phyloP scores from a whole-genome alignment of 192 early-diverging fungal species.

The Chytriomyces confervae region DNA sequence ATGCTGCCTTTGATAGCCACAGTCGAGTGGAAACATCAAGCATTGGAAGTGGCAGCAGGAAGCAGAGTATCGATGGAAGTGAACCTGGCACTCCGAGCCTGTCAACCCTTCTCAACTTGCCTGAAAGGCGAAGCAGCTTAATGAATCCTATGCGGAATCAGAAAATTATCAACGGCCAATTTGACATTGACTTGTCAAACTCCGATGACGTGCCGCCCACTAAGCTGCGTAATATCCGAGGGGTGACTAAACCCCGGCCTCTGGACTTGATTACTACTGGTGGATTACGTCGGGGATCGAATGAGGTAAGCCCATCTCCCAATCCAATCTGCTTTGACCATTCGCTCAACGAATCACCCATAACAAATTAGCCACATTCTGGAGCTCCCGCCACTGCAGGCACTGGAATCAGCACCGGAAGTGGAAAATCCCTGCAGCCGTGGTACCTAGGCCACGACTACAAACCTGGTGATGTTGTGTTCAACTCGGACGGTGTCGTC shows the following conservation, averaged over 20 bases:
- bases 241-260: too few species aligned
- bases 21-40: slow-evolving; percentile 11
- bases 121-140: not conserved
- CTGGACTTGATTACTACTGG: not conserved
- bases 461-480: slow-evolving; percentile 58
- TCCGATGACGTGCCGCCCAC: not conserved
- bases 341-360: not conserved
- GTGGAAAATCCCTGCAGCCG: slow-evolving; percentile 25
- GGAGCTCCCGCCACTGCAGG: not conserved
- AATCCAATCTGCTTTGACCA: not conserved
- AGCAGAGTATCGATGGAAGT: not conserved
- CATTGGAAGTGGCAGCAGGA: slow-evolving; percentile 3
- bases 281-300: not conserved
- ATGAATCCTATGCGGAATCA: slow-evolving; percentile 13
- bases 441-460: slow-evolving; percentile 68
- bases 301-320: not conserved
- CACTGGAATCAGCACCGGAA: not conserved
- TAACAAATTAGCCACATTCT: not conserved
- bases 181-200: not conserved
- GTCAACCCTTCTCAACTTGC: not conserved
- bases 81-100: not conserved
- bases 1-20: not conserved
- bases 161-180: not conserved
- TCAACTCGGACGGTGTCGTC: slow-evolving; percentile 73
- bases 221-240: not conserved